Evolutionary conservation across 129 eudicot species (phyloP), one percentile per base, ranked within the genome.

Genomic region (Chrysanthemum seticuspe): DNA sequence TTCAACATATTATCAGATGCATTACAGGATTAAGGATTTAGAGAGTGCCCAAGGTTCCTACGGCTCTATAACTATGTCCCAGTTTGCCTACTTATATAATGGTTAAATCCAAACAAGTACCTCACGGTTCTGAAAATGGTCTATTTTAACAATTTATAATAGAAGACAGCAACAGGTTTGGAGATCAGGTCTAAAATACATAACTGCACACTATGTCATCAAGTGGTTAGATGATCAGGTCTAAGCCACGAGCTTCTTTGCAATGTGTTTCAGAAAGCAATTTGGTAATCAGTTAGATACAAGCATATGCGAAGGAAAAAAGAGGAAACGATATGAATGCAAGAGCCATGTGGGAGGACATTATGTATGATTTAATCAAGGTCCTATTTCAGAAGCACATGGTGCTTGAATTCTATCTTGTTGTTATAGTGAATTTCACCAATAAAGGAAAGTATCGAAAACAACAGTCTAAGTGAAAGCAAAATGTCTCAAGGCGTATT

Each of bases 381-480:
- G 68, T 15, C 67, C 73, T 64, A n/a, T n/a, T n/a, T n/a, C 82
- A 78, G 63, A 62, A 71, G 82, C 82, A 78, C 82, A 78, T 78
- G 78, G 68, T 65, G 62, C 68, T 72, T 71, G 72, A 62, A 61
- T 70, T 54, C 71, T 70, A 70, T 44, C 79, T 76, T 76, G 48
- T 59, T 76, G 52, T 59, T 13, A 25, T 70, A 68, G 62, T 64
- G 25, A 65, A 55, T 64, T 48, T 54, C 31, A 65, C 56, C 47
- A 72, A 71, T 54, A 64, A 56, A 53, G 50, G 56, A 62, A 78
- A 63, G 13, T n/a, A 13, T 14, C 2, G 16, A 51, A 19, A 18
- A 44, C 53, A 13, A 15, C 21, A 67, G 2, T 49, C 40, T 77
- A 50, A 40, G 65, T 77, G 81, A 77, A 77, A 70, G 81, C 72